Base-by-base conservation (phyloP, 495 filamentous ascomycete species). In the Aspergillus wentii region DNA sequence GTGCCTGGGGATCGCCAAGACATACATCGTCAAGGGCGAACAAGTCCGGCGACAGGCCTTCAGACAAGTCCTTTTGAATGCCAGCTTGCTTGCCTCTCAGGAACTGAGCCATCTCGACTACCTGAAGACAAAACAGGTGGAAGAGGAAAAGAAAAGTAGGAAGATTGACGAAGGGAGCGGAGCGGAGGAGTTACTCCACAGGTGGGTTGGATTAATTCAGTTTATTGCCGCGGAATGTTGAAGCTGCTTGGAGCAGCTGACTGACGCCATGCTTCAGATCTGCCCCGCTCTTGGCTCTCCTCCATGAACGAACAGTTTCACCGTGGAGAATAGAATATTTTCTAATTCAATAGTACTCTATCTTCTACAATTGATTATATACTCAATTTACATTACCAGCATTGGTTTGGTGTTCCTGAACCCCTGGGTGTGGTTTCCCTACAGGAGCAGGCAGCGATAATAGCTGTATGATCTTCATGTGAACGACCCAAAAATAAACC, bases 61-160 rank as follows among this genome's bases (percentile, higher is more conserved):
- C 79, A 17, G 91, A 95, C 23, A 98, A 74, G 64, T 97, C 92
- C 58, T 78, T 85, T 55, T 87, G 83, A 36, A 98, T 81, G 38
- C 92, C 92, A 37, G 88, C 79, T 70, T 98, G 92, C 72, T 92
- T 95, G 25, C 86, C 83, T 44, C 92, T 75, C 46, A 98, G 62
- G 58, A 96, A 91, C 47, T 84, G 79, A 27, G 87, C 80, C 88
- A 92, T 94, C 26, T 48, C 26, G 4, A n/a, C 5, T 3, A n/a
- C 26, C 26, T 29, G 26, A 13, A 29, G 26, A 29, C 22, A 6
- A 11, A 25, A 11, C 5, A 25, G 22, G 22, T n/a, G 26, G 11
- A 29, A 29, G 26, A n/a, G 41, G 28, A 26, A 31, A 32, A 30
- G 20, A 16, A 43, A 22, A 33, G 14, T 33, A 30, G 37, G 18